Base-by-base conservation (phyloP, 495 filamentous ascomycete species). In the Neurospora cerealis region DNA sequence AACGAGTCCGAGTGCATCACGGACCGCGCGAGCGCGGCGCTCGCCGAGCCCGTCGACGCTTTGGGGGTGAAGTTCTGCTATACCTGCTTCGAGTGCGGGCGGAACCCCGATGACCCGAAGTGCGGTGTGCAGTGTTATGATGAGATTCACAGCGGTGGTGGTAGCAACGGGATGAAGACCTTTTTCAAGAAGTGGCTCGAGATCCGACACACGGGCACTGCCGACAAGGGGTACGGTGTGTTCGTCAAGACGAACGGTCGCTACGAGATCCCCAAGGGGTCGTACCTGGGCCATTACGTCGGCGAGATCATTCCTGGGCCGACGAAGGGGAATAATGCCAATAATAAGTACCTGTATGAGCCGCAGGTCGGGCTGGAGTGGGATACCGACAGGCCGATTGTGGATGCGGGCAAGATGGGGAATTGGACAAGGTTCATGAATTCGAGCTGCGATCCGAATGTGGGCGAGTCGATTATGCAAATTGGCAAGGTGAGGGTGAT, bases 341-440 rank as follows among this genome's bases (percentile, higher is more conserved):
- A 62, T 4, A 62, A 62, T 17, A 32, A 7, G 28, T 62, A 62
- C 15, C 28, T 62, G 9, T 62, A 62, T 34, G 54, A 62, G 54
- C 54, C 28, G 54, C 54, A 62, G 54, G 54, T 62, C 3, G 54
- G 54, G 13, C 28, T 34, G 54, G 24, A 32, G 24, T 34, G 54
- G 54, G 28, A 62, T 17, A 9, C 28, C 6, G 54, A 62, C 17
- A 5, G 54, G 28, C 54, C 54, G 6, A 24, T 28, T 28, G 28
- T 79, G 2, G 76, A 80, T 42, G 42, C 74, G 1, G 37, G 7
- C 7, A 69, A 7, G 37, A 34, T 69, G 11, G 79, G 79, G 0
- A 79, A 79, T 74, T 80, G 79, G 79, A 79, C 78, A 0, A n/a
- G 79, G 36, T 80, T 80, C 70, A 44, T 77, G 19, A 79, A 80